A percentile compares a stretch with the other conserved stretches of the same genome.
Conservation (phyloP, 2,329 filamentous ascomycete species). For the Metarhizium sp. region DNA sequence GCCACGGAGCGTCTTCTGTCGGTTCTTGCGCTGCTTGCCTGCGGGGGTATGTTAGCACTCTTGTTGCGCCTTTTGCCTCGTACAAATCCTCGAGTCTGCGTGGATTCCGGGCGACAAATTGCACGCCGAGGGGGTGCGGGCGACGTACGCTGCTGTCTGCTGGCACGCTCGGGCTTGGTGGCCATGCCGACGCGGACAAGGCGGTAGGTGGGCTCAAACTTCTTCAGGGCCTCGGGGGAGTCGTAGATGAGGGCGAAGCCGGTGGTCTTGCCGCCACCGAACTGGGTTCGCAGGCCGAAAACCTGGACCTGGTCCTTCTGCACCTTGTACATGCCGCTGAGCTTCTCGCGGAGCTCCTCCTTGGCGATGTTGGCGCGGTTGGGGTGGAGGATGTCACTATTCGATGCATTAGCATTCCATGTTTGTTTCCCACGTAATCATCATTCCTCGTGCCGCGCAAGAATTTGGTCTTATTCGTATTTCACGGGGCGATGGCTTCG, state of each 20-base stretch:
- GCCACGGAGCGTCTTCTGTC: slow-evolving; percentile 95
- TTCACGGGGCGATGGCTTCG: not conserved
- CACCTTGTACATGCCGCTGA: slow-evolving; percentile 94
- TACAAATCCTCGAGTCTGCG: not conserved
- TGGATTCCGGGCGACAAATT: too few species aligned
- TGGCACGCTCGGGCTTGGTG: slow-evolving; percentile 92
- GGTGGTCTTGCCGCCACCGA: slow-evolving; percentile 98
- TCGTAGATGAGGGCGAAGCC: slow-evolving; percentile 99
- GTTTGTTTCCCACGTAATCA: not conserved
- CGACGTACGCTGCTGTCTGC: slow-evolving; percentile 96
- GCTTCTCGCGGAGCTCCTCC: slow-evolving; percentile 94
- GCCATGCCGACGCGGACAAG: slow-evolving; percentile 88
- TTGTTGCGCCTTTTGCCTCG: not conserved
- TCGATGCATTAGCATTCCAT: slow-evolving; percentile 7
- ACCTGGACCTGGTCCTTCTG: slow-evolving; percentile 95
- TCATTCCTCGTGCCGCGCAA: not conserved
- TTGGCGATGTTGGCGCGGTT: slow-evolving; percentile 98
- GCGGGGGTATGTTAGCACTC: slow-evolving; percentile 20
- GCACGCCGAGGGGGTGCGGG: not conserved
- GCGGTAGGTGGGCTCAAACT: slow-evolving; percentile 98
- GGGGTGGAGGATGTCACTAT: slow-evolving; percentile 98
- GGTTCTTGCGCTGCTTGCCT: slow-evolving; percentile 99
- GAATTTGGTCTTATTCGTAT: not conserved
- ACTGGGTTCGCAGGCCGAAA: slow-evolving; percentile 98
- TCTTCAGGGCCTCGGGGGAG: slow-evolving; percentile 96